These are phyloP conservation scores for Ceriops tagal DNA, from an alignment of 345 rosid species.

Conservation along the genomic window DNA sequence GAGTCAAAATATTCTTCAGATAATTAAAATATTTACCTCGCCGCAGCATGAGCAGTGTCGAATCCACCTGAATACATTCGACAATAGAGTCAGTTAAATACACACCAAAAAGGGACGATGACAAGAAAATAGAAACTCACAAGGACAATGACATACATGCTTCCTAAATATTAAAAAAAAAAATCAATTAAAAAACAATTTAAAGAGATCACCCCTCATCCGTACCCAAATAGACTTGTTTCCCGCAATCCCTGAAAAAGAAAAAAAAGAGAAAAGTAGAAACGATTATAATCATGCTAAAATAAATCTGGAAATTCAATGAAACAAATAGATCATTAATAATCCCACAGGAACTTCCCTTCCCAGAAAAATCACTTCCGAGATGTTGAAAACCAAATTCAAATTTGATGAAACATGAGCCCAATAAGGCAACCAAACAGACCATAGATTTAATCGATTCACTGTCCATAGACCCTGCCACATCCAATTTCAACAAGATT, in stretches of 20 bases:
- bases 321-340: neutral
- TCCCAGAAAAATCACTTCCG: neutral
- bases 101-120: conserved; percentile 3
- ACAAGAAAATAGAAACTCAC: neutral
- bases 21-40: conserved; percentile 48
- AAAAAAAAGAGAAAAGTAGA: neutral
- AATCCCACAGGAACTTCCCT: neutral
- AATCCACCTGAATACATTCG: conserved; percentile 68
- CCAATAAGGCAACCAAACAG: neutral
- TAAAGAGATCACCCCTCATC: conserved; percentile 9
- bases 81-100: conserved; percentile 12
- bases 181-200: conserved; percentile 7
- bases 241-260: conserved; percentile 86
- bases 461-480: neutral
- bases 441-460: conserved; percentile 1
- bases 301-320: neutral
- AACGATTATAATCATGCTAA: neutral
- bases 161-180: neutral
- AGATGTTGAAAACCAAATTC: neutral
- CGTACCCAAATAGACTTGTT: conserved; percentile 95
- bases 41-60: conserved; percentile 97
- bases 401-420: neutral
- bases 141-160: neutral
- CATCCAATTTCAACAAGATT: neutral
- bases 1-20: neutral